Conservation (phyloP, 192 early-diverging fungal genomes). For the Coemansia javaensis region DNA sequence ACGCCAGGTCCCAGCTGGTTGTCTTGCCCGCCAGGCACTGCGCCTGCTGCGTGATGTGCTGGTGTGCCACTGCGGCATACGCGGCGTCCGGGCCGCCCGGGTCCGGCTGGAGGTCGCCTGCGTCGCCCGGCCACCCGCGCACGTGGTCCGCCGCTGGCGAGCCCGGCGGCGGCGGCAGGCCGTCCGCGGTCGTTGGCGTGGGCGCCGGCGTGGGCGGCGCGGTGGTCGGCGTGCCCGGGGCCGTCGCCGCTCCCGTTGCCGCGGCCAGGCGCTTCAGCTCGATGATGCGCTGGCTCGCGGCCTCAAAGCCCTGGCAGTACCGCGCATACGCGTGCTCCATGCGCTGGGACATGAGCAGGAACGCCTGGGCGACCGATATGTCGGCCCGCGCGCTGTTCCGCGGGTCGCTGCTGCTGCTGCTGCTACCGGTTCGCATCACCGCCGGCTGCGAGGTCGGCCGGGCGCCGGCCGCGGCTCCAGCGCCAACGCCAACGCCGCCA, state of each 20-base stretch:
- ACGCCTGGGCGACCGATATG: conserved; percentile 43
- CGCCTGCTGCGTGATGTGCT: conserved; percentile 30
- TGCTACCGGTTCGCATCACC: conserved; percentile 4
- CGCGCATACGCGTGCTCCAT: conserved; percentile 44
- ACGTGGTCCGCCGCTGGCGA: conserved; percentile 28
- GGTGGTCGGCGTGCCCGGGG: conserved; percentile 6
- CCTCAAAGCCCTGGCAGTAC: conserved; percentile 51
- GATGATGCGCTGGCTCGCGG: conserved; percentile 43
- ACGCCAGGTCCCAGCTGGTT: conserved; percentile 86
- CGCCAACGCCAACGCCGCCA: too few relatives aligned
- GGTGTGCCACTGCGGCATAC: conserved; percentile 10
- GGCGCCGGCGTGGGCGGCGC: conserved; percentile 25
- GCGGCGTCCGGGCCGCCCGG: conserved; percentile 18
- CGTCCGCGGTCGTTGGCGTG: conserved; percentile 22
- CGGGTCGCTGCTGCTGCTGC: conserved; percentile 5
- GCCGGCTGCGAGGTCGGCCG: conserved; percentile 22
- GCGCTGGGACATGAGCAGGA: conserved; percentile 37
- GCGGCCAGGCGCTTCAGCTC: conserved; percentile 38
- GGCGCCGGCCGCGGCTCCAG: conserved; percentile 13
- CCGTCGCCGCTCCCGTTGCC: conserved; percentile 9
- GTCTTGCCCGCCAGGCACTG: conserved; percentile 56
- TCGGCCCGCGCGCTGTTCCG: conserved; percentile 42
- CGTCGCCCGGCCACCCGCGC: conserved; percentile 7
- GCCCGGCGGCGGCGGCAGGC: conserved; percentile 3
- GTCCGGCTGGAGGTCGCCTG: conserved; percentile 22